Base-by-base conservation (phyloP, 495 filamentous ascomycete genomes). In the Hypoxylon lienhwacheense region DNA sequence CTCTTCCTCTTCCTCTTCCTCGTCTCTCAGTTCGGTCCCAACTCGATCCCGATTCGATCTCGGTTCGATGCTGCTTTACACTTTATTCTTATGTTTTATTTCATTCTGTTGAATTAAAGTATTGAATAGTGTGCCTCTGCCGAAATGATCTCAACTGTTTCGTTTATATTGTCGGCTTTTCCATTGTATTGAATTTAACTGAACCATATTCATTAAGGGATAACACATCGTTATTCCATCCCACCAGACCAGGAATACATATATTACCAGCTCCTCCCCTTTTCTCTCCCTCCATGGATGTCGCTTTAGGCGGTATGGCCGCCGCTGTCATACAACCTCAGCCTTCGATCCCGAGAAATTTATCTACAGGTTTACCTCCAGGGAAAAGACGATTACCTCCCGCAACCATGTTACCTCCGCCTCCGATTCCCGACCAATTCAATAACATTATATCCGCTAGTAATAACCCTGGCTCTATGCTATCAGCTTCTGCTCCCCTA, bases 401-500 rank as follows among this genome's bases (percentile, higher is more conserved):
- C 16, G 62, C 66, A 7, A 57, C 65, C 53, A 63, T 67, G 55
- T 62, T 56, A 42, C 67, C 63, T 39, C 70, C 67, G 20, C 73
- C 72, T 5, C 68, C 47, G 56, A 67, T 59, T 40, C 68, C 64
- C 55, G 59, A 65, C 5, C 57, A 73, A 20, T 71, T 68, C 52
- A 69, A 70, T 61, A n/a, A n/a, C n/a, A n/a, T n/a, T n/a, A 61
- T 49, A 19, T 43, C 52, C 8, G 25, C 19, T 7, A 49, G 39
- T 21, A 44, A 26, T 35, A 47, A 46, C 16, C 70, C 69, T 6
- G 52, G 56, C 39, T 64, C 68, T 8, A 72, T 64, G 29, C 54
- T 77, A 17, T 72, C 73, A 37, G 66, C 72, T 8, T 64, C 63
- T 34, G 65, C 70, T 28, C 70, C 76, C 8, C 48, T 77, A 32